These are phyloP conservation scores for Aleurites moluccanus DNA, from an alignment of 441 rosid genomes.

Conservation along the genomic window DNA sequence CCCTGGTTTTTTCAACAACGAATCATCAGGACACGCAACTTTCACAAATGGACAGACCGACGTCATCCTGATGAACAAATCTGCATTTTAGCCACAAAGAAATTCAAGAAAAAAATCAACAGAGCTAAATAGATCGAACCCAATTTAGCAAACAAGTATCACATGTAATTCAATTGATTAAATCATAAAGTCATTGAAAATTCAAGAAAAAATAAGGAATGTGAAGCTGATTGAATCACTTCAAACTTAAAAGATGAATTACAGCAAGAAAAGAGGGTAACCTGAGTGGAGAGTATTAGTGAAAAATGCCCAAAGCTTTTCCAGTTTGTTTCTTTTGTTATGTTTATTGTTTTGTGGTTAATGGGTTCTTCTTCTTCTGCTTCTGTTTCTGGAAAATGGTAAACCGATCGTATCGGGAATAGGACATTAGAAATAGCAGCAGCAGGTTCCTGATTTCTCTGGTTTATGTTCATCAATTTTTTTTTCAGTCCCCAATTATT, in stretches of 20 bases:
- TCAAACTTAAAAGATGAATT: no score
- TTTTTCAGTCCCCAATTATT: background rate
- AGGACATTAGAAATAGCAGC: background rate
- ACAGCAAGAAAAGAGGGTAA: no score
- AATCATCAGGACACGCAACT: slow-evolving; percentile 59
- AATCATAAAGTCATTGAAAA: background rate
- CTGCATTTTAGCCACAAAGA: slow-evolving; percentile 13
- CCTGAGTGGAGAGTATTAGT: background rate
- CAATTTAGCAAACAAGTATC: no score
- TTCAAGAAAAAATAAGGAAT: background rate
- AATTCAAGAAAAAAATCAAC: slow-evolving; percentile 4
- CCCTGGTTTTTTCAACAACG: slow-evolving; percentile 35
- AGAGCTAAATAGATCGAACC: background rate
- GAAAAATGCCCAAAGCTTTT: background rate
- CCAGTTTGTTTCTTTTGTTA: background rate
- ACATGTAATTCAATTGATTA: background rate
- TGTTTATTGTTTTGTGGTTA: background rate
- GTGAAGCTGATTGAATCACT: background rate
- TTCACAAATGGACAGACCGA: slow-evolving; percentile 74
- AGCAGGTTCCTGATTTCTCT: background rate
- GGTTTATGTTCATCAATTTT: background rate
- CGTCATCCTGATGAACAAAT: slow-evolving; percentile 42
- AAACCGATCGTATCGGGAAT: slow-evolving; percentile 5
- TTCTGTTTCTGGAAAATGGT: background rate
- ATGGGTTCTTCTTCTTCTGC: background rate